A percentile compares a stretch with the other conserved stretches of the same genome.
These are phyloP conservation scores for Nissolia schottii DNA, from an alignment of 306 rosid species.

Conservation along the genomic window DNA sequence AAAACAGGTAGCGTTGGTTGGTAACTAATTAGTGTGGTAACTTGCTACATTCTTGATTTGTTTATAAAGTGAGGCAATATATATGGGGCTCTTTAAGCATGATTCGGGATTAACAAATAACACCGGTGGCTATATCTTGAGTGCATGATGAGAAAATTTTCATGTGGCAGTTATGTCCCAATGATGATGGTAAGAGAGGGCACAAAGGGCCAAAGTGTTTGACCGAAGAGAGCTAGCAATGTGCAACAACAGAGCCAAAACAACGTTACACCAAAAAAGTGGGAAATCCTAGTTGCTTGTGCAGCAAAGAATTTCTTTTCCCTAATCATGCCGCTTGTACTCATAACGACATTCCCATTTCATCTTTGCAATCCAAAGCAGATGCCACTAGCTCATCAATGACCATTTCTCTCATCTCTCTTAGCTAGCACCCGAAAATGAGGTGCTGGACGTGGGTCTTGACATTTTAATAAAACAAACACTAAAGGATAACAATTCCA, in stretches of 20 bases:
- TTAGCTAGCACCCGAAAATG: slow-evolving; percentile 28
- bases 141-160: slow-evolving; percentile 40
- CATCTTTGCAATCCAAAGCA: slow-evolving; percentile 33
- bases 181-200: slow-evolving; percentile 50
- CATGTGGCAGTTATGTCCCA: slow-evolving; percentile 52
- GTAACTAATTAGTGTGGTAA: neutral
- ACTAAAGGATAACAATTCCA: neutral
- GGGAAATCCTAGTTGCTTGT: slow-evolving; percentile 49
- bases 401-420: too few relatives aligned
- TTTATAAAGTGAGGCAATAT: neutral
- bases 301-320: slow-evolving; percentile 45
- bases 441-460: slow-evolving; percentile 15
- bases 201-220: slow-evolving; percentile 31
- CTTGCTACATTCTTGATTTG: neutral
- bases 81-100: slow-evolving; percentile 24
- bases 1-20: too few relatives aligned
- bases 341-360: slow-evolving; percentile 43
- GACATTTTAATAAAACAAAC: neutral
- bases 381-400: slow-evolving; percentile 30
- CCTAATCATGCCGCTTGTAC: slow-evolving; percentile 42
- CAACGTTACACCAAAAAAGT: slow-evolving; percentile 36
- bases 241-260: slow-evolving; percentile 29
- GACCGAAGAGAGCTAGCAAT: slow-evolving; percentile 39
- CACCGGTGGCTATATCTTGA: slow-evolving; percentile 21
- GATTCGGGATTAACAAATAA: slow-evolving; percentile 26